These are phyloP conservation scores for Aspergillus cejpii DNA, from an alignment of 2,329 filamentous ascomycete genomes.

Conservation along the genomic window DNA sequence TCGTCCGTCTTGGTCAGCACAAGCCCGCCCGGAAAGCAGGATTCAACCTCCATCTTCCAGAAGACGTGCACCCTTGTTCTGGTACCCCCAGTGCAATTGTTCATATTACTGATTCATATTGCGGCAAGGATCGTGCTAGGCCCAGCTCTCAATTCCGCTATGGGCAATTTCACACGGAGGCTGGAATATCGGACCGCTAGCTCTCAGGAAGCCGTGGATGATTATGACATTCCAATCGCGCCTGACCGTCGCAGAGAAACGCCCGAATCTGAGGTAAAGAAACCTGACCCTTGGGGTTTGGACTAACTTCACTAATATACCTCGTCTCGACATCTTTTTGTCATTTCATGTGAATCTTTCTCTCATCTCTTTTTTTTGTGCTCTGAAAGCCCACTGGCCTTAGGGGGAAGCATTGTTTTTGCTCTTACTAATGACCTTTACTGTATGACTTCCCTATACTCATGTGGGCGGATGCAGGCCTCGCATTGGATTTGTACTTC, in stretches of 20 bases:
- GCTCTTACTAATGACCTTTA: neutral
- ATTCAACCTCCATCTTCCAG: slow-evolving; percentile 61
- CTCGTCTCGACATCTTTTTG: slow-evolving; percentile 1
- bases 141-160: slow-evolving; percentile 20
- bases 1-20: slow-evolving; percentile 57
- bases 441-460: neutral
- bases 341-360: neutral
- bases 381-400: neutral
- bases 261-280: slow-evolving; percentile 20
- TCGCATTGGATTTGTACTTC: slow-evolving; percentile 10
- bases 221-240: slow-evolving; percentile 35
- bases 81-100: slow-evolving; percentile 70
- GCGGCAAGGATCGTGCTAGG: slow-evolving; percentile 62
- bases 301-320: slow-evolving; percentile 21
- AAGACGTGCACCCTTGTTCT: slow-evolving; percentile 72
- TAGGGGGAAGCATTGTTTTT: neutral
- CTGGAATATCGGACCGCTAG: slow-evolving; percentile 12
- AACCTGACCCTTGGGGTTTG: slow-evolving; percentile 26
- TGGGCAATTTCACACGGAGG: slow-evolving; percentile 14
- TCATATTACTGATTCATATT: slow-evolving; percentile 73
- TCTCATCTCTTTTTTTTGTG: neutral
- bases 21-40: slow-evolving; percentile 43
- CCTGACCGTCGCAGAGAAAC: slow-evolving; percentile 17
- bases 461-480: slow-evolving; percentile 7
- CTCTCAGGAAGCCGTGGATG: slow-evolving; percentile 30